Evolutionary conservation across 345 rosid species (phyloP).

Genomic region (Excoecaria agallocha): DNA sequence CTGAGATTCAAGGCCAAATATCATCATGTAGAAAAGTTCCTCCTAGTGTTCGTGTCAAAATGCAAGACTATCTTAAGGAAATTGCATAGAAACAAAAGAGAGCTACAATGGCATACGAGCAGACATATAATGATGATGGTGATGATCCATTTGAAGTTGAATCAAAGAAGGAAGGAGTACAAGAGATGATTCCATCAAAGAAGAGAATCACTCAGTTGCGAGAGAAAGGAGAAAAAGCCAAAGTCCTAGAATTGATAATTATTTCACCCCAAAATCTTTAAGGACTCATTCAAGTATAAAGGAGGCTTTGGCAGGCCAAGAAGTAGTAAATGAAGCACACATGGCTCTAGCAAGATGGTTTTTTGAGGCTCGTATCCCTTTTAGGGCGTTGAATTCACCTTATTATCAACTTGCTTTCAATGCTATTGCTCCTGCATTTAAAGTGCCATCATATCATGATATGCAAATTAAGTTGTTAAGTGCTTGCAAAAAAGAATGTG

Average conservation of each 20-base stretch:
- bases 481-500: constrained; percentile 1
- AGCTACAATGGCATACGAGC: background rate
- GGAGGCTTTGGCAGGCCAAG: background rate
- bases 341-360: background rate
- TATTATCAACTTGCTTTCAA: background rate
- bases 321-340: background rate
- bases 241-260: background rate
- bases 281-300: background rate
- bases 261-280: background rate
- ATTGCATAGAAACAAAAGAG: background rate
- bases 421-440: background rate
- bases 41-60: background rate
- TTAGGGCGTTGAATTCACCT: background rate
- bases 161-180: background rate
- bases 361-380: background rate
- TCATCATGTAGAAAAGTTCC: background rate
- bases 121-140: background rate
- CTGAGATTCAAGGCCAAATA: background rate
- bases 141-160: background rate
- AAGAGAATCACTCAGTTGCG: background rate
- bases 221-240: background rate
- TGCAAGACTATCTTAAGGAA: background rate
- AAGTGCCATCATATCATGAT: background rate
- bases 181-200: background rate
- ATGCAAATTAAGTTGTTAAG: background rate